Evolutionary conservation across 1,139 yeast species (phyloP).

Genomic region (Meyerozyma athensensis): DNA sequence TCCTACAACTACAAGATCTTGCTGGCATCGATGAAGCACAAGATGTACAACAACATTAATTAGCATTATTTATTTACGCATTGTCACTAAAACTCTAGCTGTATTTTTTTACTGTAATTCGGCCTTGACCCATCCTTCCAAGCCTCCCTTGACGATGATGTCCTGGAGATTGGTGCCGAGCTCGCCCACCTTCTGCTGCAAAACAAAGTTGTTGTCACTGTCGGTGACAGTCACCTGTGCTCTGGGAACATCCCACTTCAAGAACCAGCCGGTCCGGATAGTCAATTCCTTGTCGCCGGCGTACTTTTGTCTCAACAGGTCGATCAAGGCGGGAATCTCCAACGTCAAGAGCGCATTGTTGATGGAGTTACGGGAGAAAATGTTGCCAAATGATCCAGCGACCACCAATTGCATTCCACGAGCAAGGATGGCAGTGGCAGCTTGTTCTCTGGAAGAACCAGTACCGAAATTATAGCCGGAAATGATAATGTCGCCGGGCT

Average conservation of each 20-base stretch:
- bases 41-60: slow-evolving; percentile 28
- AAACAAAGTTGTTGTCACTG: slow-evolving; percentile 56
- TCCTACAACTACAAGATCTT: slow-evolving; percentile 21
- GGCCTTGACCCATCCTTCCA: slow-evolving; percentile 95
- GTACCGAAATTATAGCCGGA: slow-evolving; percentile 97
- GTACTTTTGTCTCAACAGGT: slow-evolving; percentile 68
- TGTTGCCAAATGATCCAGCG: slow-evolving; percentile 96
- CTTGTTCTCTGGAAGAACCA: slow-evolving; percentile 99
- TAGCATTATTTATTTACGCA: slow-evolving; percentile 7
- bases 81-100: slow-evolving; percentile 39
- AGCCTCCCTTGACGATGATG: slow-evolving; percentile 93
- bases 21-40: slow-evolving; percentile 23
- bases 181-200: slow-evolving; percentile 89
- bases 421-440: slow-evolving; percentile 94
- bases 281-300: slow-evolving; percentile 62
- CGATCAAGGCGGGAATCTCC: slow-evolving; percentile 84
- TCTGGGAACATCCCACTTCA: slow-evolving; percentile 88
- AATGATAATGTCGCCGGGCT: slow-evolving; percentile 83
- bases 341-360: slow-evolving; percentile 91
- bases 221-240: slow-evolving; percentile 78
- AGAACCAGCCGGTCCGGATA: slow-evolving; percentile 89
- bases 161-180: slow-evolving; percentile 94
- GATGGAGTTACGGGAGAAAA: slow-evolving; percentile 90
- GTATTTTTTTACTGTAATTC: slow-evolving; percentile 40
- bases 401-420: slow-evolving; percentile 90